Evolutionary conservation across 2,329 filamentous ascomycete species (phyloP), one percentile per base, ranked within the genome.

Genomic region (Verruconis gallopava): DNA sequence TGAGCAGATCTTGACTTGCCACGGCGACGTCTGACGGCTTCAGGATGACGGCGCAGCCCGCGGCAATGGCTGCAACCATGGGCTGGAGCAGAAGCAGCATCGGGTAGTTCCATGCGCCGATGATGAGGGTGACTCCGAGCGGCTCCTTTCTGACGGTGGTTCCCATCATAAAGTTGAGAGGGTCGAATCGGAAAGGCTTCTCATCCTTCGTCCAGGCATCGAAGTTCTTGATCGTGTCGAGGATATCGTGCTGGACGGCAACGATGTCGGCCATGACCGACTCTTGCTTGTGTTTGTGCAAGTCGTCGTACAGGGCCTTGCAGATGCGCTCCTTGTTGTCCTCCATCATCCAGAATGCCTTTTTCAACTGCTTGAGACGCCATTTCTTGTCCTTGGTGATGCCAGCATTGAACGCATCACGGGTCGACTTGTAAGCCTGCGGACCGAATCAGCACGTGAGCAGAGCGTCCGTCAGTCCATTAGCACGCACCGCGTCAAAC

Each of bases 21-120:
- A 46, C 44, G 0, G 63, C 52, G 14, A 65, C 43, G 44, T 70
- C 66, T 0, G 60, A 62, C 1, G 67, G 67, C 48, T 70, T 71
- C 20, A 70, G 43, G 5, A 69, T 47, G 5, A 61, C 54, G 20
- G 56, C 53, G 38, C 53, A 57, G 4, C 67, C 67, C 1, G 67
- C 65, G 2, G 64, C 56, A 14, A 68, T 63, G 13, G 65, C 65
- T 13, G 58, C 61, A 18, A 67, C 45, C 25, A 65, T 48, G 15
- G 65, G 64, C 41, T 60, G 54, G 0, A 68, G 38, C 0, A 57
- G 44, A 3, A 65, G 50, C 3, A 57, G 46, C 38, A 68, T 50
- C 1, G 66, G 66, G 14, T 62, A 68, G 44, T 70, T 69, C 66
- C 65, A 69, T 2, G 65, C 56, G 1, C 61, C 60, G 17, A 70